phyloP scores from a whole-genome alignment of 2,329 filamentous ascomycete species.

The Neopestalotiopsis sp. region DNA sequence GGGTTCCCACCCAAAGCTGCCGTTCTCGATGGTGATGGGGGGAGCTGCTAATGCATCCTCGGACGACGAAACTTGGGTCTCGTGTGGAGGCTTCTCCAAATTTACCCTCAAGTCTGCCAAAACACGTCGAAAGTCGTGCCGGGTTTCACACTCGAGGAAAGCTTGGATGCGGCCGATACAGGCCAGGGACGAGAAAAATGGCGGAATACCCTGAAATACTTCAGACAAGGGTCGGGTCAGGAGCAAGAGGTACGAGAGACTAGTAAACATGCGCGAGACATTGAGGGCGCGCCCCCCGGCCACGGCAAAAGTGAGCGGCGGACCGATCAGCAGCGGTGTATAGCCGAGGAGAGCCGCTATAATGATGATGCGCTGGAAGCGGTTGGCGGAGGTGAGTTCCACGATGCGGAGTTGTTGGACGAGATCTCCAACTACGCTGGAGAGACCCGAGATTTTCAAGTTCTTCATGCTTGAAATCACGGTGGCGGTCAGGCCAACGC shows the following conservation, averaged over 20 bases:
- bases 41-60: slow-evolving; percentile 11
- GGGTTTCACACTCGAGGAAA: slow-evolving; percentile 36
- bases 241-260: slow-evolving; percentile 46
- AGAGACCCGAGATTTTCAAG: slow-evolving; percentile 47
- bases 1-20: slow-evolving; percentile 41
- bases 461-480: slow-evolving; percentile 48
- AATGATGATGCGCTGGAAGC: slow-evolving; percentile 40
- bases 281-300: slow-evolving; percentile 30
- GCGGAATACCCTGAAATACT: slow-evolving; percentile 44
- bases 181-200: slow-evolving; percentile 43
- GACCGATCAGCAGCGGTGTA: slow-evolving; percentile 24
- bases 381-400: slow-evolving; percentile 41
- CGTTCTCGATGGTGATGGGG: slow-evolving; percentile 29
- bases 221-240: slow-evolving; percentile 45
- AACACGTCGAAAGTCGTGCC: slow-evolving; percentile 11
- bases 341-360: slow-evolving; percentile 40
- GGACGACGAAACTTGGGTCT: not conserved
- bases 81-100: not conserved
- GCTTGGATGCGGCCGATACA: slow-evolving; percentile 47
- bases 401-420: slow-evolving; percentile 40
- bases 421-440: slow-evolving; percentile 33
- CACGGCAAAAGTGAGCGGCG: slow-evolving; percentile 39
- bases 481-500: slow-evolving; percentile 36
- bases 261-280: slow-evolving; percentile 43
- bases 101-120: slow-evolving; percentile 4